Conservation (phyloP, 306 rosid species). For the Cicer arietinum region DNA sequence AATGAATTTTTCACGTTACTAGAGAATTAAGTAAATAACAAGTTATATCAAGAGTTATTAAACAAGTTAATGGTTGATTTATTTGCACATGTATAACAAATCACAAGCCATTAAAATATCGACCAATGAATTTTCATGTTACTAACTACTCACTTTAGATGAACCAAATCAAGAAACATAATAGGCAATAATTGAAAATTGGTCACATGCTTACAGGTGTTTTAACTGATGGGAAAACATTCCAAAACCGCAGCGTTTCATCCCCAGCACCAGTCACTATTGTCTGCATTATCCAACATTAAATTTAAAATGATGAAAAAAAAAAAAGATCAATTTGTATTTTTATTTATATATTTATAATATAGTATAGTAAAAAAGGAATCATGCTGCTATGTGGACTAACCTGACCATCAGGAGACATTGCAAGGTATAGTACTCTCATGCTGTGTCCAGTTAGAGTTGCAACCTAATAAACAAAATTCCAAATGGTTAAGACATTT, state of each 20-base stretch:
- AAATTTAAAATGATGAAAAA: not conserved
- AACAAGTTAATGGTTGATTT: too few relatives aligned
- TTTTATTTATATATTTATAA: not conserved
- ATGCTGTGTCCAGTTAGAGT: constrained; percentile 96
- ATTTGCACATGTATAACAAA: too few relatives aligned
- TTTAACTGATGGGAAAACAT: constrained; percentile 88
- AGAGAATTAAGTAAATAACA: too few relatives aligned
- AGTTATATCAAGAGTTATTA: too few relatives aligned
- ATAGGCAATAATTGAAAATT: constrained; percentile 11
- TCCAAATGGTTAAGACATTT: constrained; percentile 8
- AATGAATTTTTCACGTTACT: too few relatives aligned
- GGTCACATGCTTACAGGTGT: constrained; percentile 65
- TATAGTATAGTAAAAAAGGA: not conserved
- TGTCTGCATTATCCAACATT: constrained; percentile 61
- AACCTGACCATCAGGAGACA: constrained; percentile 98
- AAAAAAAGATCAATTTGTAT: not conserved
- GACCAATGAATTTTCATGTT: too few relatives aligned
- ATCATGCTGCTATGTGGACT: not conserved
- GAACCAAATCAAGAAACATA: not conserved
- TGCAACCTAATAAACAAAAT: constrained; percentile 68
- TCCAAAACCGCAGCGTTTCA: constrained; percentile 94
- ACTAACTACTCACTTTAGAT: too few relatives aligned
- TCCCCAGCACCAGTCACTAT: constrained; percentile 99
- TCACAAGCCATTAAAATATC: too few relatives aligned
- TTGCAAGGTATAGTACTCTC: constrained; percentile 96